Base-by-base conservation (phyloP, 768 basidiomycete genomes). In the Rhodosporidiobolus sp. region DNA sequence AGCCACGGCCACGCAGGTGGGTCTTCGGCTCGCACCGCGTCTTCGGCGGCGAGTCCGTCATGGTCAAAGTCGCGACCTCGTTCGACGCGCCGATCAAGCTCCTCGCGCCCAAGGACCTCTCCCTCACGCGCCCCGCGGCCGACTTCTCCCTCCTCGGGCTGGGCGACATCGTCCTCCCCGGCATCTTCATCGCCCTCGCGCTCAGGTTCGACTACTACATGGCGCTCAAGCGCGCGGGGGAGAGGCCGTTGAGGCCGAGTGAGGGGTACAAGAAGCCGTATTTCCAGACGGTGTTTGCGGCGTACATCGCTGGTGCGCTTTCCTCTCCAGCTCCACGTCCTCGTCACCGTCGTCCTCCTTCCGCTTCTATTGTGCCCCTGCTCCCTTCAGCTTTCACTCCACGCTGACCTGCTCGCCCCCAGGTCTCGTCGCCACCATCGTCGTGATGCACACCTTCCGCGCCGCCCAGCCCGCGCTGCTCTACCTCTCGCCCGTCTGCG, bases 81-180 rank as follows among this genome's bases (percentile, higher is more conserved):
- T 85, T 97, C 46, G 92, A 98, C 77, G 88, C 90, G 35, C 95
- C 95, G 28, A 94, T 98, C 83, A 97, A 96, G 82, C 85, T 98
- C 45, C 83, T 94, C 49, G 92, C 89, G 88, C 88, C 91, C 0
- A 92, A 90, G 79, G 88, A 88, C 1, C 71, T 87, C 30, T 65
- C 60, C 1, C 84, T 88, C 75, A 81, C 60, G n/a, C 32, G 84
- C 9, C 79, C 81, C 10, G 83, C 80, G 8, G 80, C 84, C 38
- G 92, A 91, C 8, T 90, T 86, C 79, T 89, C 92, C 43, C 89
- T 97, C 88, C 88, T 98, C 43, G 95, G 95, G 3, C 84, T 98
- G 2, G 94, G 94, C 34, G 94, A 96, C 80, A 87, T 95, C 53
- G 87, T 88, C 34, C 81, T 87, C 54, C 87, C 87, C 0, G 86